A percentile compares a stretch with the other conserved stretches of the same genome.
phyloP scores from a whole-genome alignment of 2,329 filamentous ascomycete species.

The Cyphellophora europaea region DNA sequence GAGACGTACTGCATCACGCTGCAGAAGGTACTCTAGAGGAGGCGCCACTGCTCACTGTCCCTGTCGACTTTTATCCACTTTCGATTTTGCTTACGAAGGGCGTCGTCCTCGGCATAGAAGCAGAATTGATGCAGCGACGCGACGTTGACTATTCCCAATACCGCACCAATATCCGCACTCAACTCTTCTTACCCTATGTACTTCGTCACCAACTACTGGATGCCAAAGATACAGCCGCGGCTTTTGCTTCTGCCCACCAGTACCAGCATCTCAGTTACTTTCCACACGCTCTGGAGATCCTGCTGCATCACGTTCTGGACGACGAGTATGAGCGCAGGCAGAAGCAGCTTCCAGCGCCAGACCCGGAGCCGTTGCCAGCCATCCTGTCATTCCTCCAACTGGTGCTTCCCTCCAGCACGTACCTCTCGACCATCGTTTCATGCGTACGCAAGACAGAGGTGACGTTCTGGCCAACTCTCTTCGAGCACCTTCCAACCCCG shows the following conservation, averaged over 20 bases:
- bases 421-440: constrained; percentile 90
- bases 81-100: constrained; percentile 83
- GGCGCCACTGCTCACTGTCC: constrained; percentile 56
- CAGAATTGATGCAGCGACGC: constrained; percentile 83
- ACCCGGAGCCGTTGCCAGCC: constrained; percentile 24
- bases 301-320: constrained; percentile 87
- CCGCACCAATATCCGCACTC: constrained; percentile 79
- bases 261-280: constrained; percentile 88
- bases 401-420: constrained; percentile 60
- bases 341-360: constrained; percentile 18
- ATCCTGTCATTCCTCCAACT: constrained; percentile 58
- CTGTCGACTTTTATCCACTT: constrained; percentile 91
- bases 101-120: constrained; percentile 81
- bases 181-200: constrained; percentile 84
- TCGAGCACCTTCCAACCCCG: constrained; percentile 80
- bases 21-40: constrained; percentile 38
- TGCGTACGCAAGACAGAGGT: constrained; percentile 97
- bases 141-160: constrained; percentile 88
- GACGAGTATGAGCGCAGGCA: constrained; percentile 67
- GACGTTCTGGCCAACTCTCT: constrained; percentile 87
- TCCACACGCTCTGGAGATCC: constrained; percentile 80
- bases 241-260: constrained; percentile 70
- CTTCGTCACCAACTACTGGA: constrained; percentile 68
- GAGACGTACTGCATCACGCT: constrained; percentile 68
- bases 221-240: constrained; percentile 63